Conservation (phyloP, 169 alveolate genomes). For the Ichthyophthirius multifiliis region DNA sequence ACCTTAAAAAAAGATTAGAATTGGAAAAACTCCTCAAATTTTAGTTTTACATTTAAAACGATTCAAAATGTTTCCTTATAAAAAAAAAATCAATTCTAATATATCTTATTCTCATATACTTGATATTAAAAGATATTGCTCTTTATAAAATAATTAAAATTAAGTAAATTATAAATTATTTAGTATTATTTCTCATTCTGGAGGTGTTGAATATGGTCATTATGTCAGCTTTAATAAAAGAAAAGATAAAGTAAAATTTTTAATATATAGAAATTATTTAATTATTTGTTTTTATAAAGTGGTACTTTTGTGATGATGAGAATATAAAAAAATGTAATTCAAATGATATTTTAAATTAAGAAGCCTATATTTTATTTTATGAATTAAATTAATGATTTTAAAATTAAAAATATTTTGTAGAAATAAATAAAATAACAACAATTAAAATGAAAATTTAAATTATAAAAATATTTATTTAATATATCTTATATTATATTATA, state of each 20-base stretch:
- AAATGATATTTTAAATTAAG: background rate
- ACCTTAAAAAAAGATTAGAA: background rate
- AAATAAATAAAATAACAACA: too few relatives aligned
- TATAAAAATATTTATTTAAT: too few relatives aligned
- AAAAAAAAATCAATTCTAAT: background rate
- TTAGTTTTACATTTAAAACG: background rate
- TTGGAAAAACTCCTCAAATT: background rate
- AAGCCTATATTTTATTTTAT: background rate
- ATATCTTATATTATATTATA: too few relatives aligned
- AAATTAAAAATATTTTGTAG: too few relatives aligned
- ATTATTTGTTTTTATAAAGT: background rate
- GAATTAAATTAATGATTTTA: too few relatives aligned
- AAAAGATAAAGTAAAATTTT: background rate
- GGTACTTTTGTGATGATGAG: conserved; percentile 1
- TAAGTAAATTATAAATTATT: conserved; percentile 54
- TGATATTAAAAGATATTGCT: background rate
- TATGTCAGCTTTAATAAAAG: conserved; percentile 38
- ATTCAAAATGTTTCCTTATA: conserved; percentile 1
- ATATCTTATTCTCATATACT: background rate
- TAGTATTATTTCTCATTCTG: conserved; percentile 83
- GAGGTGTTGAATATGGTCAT: conserved; percentile 86
- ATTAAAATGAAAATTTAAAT: too few relatives aligned
- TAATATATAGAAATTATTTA: background rate
- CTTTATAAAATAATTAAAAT: background rate
- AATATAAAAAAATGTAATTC: background rate